phyloP scores from a whole-genome alignment of 306 rosid species.

The Crataegus laevigata region DNA sequence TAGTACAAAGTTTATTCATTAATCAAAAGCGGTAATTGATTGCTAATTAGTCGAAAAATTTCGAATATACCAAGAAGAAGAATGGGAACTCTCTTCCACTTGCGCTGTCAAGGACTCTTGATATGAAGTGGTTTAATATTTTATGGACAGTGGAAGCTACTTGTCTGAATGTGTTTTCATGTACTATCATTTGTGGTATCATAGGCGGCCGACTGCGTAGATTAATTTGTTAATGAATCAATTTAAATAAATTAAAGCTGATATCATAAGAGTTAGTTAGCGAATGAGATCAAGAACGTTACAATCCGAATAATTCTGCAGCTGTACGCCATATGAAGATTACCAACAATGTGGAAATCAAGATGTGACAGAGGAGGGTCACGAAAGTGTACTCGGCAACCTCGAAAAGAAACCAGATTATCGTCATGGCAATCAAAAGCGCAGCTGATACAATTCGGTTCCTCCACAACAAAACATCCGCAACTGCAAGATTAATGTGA shows the following conservation, averaged over 20 bases:
- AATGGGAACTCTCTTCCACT: conserved; percentile 49
- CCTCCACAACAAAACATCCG: conserved; percentile 70
- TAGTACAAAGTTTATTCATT: neutral
- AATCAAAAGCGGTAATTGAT: neutral
- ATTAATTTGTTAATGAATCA: neutral
- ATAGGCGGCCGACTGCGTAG: conserved; percentile 45
- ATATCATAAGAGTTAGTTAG: neutral
- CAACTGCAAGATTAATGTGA: conserved; percentile 37
- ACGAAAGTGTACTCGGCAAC: conserved; percentile 60
- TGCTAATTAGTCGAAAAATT: too few species aligned
- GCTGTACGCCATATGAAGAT: conserved; percentile 57
- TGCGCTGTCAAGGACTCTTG: conserved; percentile 40
- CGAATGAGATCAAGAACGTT: neutral
- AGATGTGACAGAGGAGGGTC: conserved; percentile 57
- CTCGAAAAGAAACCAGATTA: conserved; percentile 73
- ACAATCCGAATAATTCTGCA: conserved; percentile 55
- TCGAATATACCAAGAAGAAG: conserved; percentile 55
- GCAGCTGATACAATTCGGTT: conserved; percentile 38
- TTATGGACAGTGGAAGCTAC: conserved; percentile 44
- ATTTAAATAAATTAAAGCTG: neutral
- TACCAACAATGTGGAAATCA: conserved; percentile 53
- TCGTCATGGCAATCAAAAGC: conserved; percentile 52
- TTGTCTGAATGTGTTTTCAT: conserved; percentile 43
- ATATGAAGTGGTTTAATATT: conserved; percentile 37
- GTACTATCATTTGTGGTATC: conserved; percentile 41